Base-by-base conservation (phyloP, 345 rosid genomes). In the Litchi chinensis region DNA sequence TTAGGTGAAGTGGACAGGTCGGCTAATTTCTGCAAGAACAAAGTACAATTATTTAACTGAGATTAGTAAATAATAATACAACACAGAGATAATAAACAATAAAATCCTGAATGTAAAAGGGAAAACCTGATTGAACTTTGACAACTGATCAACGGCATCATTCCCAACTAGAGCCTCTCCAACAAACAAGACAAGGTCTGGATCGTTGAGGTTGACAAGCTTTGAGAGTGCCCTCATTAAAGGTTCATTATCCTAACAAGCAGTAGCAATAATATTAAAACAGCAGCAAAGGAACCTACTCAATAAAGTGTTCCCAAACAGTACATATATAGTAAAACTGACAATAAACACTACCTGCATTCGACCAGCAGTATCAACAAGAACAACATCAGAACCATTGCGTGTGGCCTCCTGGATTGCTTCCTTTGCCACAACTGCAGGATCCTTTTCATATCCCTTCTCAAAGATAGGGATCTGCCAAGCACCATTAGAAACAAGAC, bases 121-220 rank as follows among this genome's bases (percentile, higher is more conserved):
- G 48, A 52, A 4, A 80, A 94, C 99, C 95, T 97, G 97, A 79
- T 94, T 94, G 82, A 97, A 97, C 86, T 94, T 97, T 16, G 97
- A 91, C 60, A 97, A 88, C 75, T 94, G 99, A 82, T 97, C 98
- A 59, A 94, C 98, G 59, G 95, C 99, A 84, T 97, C 98, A 81
- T 97, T 94, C 65, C 99, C 99, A 81, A 94, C 99, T 71, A 97
- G 87, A 54, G 99, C 98, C 89, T 97, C 99, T 80, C 99, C 98
- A 57, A 97, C 99, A 84, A 94, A 97, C 88, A 97, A 85, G 81
- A 97, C 97, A 80, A 97, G 86, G 86, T 97, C 97, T 0, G 99
- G 98, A 44, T 73, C 87, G 87, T 94, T 97, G 76, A 91, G 93
- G 87, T 92, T 76, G 48, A 96, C 84, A 75, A 96, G 93, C 87